A percentile compares a stretch with the other conserved stretches of the same genome.
Evolutionary conservation across 2,329 filamentous ascomycete species (phyloP).

Genomic region (Monosporascus sp.): DNA sequence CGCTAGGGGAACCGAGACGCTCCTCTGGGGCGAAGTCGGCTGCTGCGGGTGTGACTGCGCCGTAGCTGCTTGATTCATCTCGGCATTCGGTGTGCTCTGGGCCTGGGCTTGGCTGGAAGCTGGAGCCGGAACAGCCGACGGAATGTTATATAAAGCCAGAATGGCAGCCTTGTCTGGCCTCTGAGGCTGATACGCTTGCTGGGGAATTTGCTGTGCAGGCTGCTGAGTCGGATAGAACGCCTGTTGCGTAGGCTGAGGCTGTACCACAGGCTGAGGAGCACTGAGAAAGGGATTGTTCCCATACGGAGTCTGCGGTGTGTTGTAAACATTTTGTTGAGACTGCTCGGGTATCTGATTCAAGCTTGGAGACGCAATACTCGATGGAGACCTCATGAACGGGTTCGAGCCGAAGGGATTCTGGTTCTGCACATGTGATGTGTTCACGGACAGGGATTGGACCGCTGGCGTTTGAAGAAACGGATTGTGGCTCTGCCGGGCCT

Average conservation of each 20-base stretch:
- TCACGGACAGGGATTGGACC: slow-evolving; percentile 26
- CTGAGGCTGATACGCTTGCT: slow-evolving; percentile 33
- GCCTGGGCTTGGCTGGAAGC: slow-evolving; percentile 25
- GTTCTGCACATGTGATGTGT: slow-evolving; percentile 20
- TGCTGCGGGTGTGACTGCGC: slow-evolving; percentile 19
- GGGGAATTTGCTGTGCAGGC: neutral
- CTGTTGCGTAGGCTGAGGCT: slow-evolving; percentile 15
- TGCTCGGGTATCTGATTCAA: slow-evolving; percentile 31
- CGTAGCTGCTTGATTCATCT: slow-evolving; percentile 18
- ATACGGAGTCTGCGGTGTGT: slow-evolving; percentile 21
- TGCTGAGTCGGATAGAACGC: slow-evolving; percentile 6
- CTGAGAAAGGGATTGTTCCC: slow-evolving; percentile 30
- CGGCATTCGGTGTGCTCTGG: slow-evolving; percentile 16
- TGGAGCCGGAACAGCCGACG: slow-evolving; percentile 38
- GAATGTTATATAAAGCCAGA: slow-evolving; percentile 66
- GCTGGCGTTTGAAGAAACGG: slow-evolving; percentile 40
- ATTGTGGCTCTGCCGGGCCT: slow-evolving; percentile 42
- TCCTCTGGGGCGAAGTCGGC: slow-evolving; percentile 21
- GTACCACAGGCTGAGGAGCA: slow-evolving; percentile 23
- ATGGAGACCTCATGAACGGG: slow-evolving; percentile 27
- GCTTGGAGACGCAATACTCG: slow-evolving; percentile 24
- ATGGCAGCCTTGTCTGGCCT: slow-evolving; percentile 68
- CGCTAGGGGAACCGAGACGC: slow-evolving; percentile 29
- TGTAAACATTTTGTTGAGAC: slow-evolving; percentile 31
- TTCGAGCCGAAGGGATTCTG: slow-evolving; percentile 23